Conservation (phyloP, 306 rosid genomes). For the Cicer arietinum region DNA sequence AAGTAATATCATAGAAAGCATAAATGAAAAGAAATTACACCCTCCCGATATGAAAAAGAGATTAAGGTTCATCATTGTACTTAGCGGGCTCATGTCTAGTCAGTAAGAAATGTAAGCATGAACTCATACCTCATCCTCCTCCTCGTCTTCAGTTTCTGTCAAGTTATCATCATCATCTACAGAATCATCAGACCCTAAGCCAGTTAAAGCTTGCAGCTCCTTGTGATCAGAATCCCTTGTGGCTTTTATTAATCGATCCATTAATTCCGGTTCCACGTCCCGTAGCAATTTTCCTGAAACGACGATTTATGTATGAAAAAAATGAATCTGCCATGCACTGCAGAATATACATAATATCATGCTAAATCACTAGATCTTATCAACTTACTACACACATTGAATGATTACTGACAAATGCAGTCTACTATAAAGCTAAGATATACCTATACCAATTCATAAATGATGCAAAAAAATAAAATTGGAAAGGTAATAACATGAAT, state of each 20-base stretch:
- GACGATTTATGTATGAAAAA: conserved; percentile 43
- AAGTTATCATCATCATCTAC: conserved; percentile 55
- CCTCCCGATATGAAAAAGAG: background rate
- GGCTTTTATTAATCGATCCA: conserved; percentile 78
- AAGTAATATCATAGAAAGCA: conserved; percentile 17
- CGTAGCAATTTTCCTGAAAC: conserved; percentile 76
- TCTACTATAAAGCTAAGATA: background rate
- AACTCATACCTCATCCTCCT: conserved; percentile 65
- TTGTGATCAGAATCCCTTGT: conserved; percentile 69
- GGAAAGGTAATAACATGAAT: background rate
- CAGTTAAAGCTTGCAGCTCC: conserved; percentile 66
- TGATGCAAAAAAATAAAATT: conserved; percentile 3
- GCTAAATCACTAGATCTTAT: conserved; percentile 1
- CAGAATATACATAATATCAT: conserved; percentile 14
- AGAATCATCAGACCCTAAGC: conserved; percentile 43
- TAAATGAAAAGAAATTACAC: background rate
- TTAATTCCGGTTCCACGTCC: conserved; percentile 74
- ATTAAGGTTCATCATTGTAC: background rate
- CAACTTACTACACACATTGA: conserved; percentile 32
- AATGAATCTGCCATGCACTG: conserved; percentile 39
- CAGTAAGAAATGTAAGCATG: background rate
- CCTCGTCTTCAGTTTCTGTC: conserved; percentile 58
- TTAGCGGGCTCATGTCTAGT: background rate
- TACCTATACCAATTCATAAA: background rate
- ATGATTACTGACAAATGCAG: conserved; percentile 3